Percentiles rank a stretch among this genome's conserved stretches.
phyloP scores from a whole-genome alignment of 1,284 basidiomycete genomes.

The Rhizoctonia solani region DNA sequence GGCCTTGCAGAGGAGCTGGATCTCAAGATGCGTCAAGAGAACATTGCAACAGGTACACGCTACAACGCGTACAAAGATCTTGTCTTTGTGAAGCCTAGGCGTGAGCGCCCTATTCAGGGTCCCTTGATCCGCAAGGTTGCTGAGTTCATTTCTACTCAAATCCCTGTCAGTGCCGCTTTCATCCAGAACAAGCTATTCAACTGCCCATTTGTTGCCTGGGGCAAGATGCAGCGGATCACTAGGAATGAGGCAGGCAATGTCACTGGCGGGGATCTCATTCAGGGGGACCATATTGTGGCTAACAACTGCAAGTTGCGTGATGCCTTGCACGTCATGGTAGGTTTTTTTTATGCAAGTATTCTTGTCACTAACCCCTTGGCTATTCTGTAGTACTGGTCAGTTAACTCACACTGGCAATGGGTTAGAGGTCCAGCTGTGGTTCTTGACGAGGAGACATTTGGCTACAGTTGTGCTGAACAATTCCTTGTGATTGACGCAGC shows the following conservation, averaged over 20 bases:
- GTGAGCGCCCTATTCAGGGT: conserved; percentile 33
- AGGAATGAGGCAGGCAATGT: neutral
- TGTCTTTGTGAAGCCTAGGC: neutral
- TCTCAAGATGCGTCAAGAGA: neutral
- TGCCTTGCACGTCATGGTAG: conserved; percentile 7
- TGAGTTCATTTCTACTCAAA: neutral
- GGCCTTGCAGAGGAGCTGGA: conserved; percentile 5
- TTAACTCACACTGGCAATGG: neutral
- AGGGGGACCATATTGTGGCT: neutral
- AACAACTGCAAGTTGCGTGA: neutral
- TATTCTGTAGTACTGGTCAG: neutral
- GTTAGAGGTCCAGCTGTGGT: too few species aligned
- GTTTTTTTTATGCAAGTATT: neutral
- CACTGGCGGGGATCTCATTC: neutral
- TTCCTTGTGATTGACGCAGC: neutral
- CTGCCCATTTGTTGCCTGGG: conserved; percentile 1
- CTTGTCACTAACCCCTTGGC: neutral
- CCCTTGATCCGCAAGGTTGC: conserved; percentile 32
- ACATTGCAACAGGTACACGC: neutral
- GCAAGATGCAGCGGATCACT: conserved; percentile 21
- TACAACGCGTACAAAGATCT: neutral
- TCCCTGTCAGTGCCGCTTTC: neutral
- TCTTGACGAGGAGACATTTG: too few species aligned
- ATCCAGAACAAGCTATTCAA: neutral
- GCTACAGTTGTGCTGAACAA: conserved; percentile 1